These are phyloP conservation scores for Trichoderma aggressivum DNA, from an alignment of 2,329 filamentous ascomycete species.

Conservation along the genomic window DNA sequence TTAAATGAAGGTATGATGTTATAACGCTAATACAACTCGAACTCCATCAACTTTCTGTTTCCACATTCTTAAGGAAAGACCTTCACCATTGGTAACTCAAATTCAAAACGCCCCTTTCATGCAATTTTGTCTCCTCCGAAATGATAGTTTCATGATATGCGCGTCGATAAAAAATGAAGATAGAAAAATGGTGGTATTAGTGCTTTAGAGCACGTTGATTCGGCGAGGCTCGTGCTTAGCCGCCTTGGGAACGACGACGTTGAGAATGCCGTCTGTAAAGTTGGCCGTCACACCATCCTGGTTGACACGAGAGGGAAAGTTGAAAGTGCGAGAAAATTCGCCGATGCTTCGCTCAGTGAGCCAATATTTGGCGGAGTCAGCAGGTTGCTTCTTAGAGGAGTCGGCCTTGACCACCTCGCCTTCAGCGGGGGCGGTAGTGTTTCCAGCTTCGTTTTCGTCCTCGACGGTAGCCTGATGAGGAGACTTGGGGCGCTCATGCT, in stretches of 20 bases:
- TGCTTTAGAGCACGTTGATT: constrained; percentile 50
- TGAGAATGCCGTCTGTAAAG: constrained; percentile 64
- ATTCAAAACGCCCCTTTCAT: not conserved
- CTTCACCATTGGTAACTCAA: not conserved
- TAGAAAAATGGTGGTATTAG: not conserved
- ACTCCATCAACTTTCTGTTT: not conserved
- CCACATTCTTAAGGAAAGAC: not conserved
- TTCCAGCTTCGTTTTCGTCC: constrained; percentile 47
- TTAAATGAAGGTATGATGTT: not conserved
- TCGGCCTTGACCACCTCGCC: constrained; percentile 25
- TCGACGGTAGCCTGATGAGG: constrained; percentile 62
- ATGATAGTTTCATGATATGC: not conserved
- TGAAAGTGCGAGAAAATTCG: constrained; percentile 66
- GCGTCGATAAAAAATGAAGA: not conserved
- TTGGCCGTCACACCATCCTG: constrained; percentile 58
- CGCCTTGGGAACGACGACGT: constrained; percentile 62
- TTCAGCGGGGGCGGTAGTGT: constrained; percentile 22
- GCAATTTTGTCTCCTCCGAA: not conserved
- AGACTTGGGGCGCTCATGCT: constrained; percentile 33
- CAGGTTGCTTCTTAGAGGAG: constrained; percentile 24
- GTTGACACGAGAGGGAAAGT: constrained; percentile 62
- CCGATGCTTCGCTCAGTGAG: constrained; percentile 62
- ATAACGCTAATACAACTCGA: not conserved
- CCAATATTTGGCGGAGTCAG: constrained; percentile 61
- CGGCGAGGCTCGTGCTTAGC: constrained; percentile 56